These are phyloP conservation scores for Venturia oleaginea DNA, from an alignment of 2,329 filamentous ascomycete species.

Conservation along the genomic window DNA sequence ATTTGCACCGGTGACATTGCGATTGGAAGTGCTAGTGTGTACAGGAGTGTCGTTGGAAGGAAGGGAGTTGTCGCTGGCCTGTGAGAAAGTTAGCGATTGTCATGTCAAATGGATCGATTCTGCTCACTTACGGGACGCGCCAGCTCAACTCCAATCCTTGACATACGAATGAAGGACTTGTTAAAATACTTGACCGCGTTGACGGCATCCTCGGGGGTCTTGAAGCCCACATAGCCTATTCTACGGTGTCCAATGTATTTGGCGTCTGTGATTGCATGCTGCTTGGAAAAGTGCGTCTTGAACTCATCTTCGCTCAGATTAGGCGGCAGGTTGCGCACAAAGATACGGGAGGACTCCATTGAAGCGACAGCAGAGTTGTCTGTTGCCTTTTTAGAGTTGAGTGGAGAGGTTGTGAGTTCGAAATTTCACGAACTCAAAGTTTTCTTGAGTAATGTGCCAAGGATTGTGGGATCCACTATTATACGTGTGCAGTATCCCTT, in stretches of 20 bases:
- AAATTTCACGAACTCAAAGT: neutral
- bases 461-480: neutral
- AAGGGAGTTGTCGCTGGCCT: constrained; percentile 11
- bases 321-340: constrained; percentile 68
- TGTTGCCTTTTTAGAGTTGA: neutral
- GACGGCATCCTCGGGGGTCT: constrained; percentile 67
- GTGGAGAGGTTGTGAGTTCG: neutral
- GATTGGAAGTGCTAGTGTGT: neutral
- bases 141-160: constrained; percentile 81
- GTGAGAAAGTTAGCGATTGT: neutral
- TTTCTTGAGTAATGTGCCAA: neutral
- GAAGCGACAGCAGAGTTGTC: neutral
- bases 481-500: neutral
- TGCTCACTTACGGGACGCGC: constrained; percentile 62
- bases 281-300: constrained; percentile 76
- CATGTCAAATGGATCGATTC: constrained; percentile 14
- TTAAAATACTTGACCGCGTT: constrained; percentile 92
- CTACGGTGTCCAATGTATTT: constrained; percentile 83
- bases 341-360: constrained; percentile 57
- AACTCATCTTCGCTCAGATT: constrained; percentile 78
- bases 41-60: constrained; percentile 1
- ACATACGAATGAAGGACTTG: constrained; percentile 90
- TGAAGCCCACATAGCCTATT: constrained; percentile 95
- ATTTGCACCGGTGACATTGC: neutral
- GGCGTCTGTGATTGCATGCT: constrained; percentile 74